A percentile compares a stretch with the other conserved stretches of the same genome.
These are phyloP conservation scores for Xenosphaeropsis pyriputrescens DNA, from an alignment of 2,329 filamentous ascomycete species.

Conservation along the genomic window DNA sequence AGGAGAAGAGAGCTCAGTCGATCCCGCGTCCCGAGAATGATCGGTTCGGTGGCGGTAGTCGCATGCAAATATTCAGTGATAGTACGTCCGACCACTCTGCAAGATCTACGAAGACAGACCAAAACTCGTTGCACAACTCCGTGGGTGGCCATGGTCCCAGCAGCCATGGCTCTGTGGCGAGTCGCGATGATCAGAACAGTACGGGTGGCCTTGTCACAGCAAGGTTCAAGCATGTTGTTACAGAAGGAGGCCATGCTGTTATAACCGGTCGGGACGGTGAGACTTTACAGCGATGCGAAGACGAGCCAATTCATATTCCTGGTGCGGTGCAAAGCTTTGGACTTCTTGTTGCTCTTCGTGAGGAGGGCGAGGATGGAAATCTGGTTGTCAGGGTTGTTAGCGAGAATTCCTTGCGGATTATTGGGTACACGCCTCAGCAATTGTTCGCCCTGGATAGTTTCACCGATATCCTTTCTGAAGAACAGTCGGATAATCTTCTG, in stretches of 20 bases:
- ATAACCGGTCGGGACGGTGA: slow-evolving; percentile 66
- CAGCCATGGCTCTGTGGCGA: no score
- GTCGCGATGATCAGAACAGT: not conserved
- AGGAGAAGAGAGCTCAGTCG: slow-evolving; percentile 5
- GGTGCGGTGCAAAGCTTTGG: slow-evolving; percentile 74
- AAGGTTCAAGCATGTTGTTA: slow-evolving; percentile 66
- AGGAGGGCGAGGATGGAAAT: slow-evolving; percentile 46
- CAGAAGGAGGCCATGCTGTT: slow-evolving; percentile 65
- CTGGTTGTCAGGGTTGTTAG: slow-evolving; percentile 61
- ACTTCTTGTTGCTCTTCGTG: slow-evolving; percentile 57
- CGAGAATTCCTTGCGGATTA: slow-evolving; percentile 62
- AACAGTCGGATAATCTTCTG: slow-evolving; percentile 69
- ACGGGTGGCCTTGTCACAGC: slow-evolving; percentile 37
- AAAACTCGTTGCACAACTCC: no score
- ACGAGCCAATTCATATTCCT: slow-evolving; percentile 81
- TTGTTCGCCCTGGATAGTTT: slow-evolving; percentile 65
- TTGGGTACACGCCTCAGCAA: slow-evolving; percentile 64
- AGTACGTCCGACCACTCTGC: slow-evolving; percentile 10
- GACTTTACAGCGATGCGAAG: slow-evolving; percentile 67
- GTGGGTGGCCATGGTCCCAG: no score
- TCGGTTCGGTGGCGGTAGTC: slow-evolving; percentile 4
- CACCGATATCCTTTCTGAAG: slow-evolving; percentile 69
- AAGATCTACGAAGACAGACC: no score
- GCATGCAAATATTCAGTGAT: slow-evolving; percentile 13
- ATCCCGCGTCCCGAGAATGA: slow-evolving; percentile 4